Evolutionary conservation across 2,329 filamentous ascomycete species (phyloP), one percentile per base, ranked within the genome.

Genomic region (Exophiala dermatitidis): DNA sequence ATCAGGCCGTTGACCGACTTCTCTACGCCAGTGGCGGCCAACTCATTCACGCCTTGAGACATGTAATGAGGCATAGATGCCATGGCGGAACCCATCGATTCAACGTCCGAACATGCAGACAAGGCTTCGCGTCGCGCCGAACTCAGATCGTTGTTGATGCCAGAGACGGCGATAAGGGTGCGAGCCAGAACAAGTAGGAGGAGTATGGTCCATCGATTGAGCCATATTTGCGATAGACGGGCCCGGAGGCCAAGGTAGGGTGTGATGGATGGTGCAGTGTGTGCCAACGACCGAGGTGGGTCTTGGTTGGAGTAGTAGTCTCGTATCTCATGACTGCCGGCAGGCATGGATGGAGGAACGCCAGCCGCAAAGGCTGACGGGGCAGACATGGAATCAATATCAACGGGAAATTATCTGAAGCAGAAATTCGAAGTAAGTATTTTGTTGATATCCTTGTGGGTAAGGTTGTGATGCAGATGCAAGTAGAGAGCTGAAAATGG

Each of bases 21-120:
- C 62, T 90, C 88, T 61, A 97, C 84, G 52, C 88, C 85, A 45
- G 78, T 78, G 32, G 89, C 88, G 5, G 88, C 86, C 62, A 97
- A 74, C 54, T 88, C 81, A 71, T 98, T 98, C 67, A 96, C 84
- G 50, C 93, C 93, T 48, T 80, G 76, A 1, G 90, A 87, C 67
- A 97, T 84, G 72, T 95, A 97, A 71, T 96, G 86, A 53, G 93
- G 93, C 90, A 97, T 95, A 36, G 93, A 97, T 37, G 91, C 93
- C 88, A 98, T 91, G 56, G 89, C 81, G 68, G 90, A 96, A 59
- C 91, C 93, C 62, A 95, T 82, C 62, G 88, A 88, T 73, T 98
- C 91, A 45, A 97, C 91, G 68, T 87, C 86, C 53, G 84, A 89
- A 70, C 93, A 98, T 60, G 91, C 90, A 48, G 88, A 85, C 49